Evolutionary conservation across 768 basidiomycete genomes (phyloP).

Genomic region (Phanerodontia chrysosporium): DNA sequence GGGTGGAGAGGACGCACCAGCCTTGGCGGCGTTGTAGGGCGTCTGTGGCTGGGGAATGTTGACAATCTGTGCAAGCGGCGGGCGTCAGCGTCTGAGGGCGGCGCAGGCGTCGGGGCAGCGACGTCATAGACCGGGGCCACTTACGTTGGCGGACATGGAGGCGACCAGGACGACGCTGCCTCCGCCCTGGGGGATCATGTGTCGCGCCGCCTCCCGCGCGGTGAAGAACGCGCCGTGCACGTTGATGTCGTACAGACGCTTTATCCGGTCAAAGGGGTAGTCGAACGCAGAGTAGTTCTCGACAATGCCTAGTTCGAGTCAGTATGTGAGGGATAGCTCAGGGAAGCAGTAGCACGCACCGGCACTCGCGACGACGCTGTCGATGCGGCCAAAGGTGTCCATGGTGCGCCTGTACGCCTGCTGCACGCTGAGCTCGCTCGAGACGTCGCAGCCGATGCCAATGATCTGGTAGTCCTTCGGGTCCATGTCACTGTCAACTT

Average conservation of each 20-base stretch:
- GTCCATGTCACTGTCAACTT: conserved; percentile 53
- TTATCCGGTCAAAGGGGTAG: conserved; percentile 83
- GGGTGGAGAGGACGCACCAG: conserved; percentile 43
- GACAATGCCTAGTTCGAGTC: conserved; percentile 55
- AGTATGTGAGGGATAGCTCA: conserved; percentile 59
- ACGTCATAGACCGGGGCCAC: conserved; percentile 20
- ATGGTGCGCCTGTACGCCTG: conserved; percentile 62
- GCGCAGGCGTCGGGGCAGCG: neutral
- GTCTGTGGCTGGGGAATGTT: conserved; percentile 92
- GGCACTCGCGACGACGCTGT: conserved; percentile 85
- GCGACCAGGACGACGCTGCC: conserved; percentile 85
- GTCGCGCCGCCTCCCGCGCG: conserved; percentile 90
- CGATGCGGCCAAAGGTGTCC: conserved; percentile 65
- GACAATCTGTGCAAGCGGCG: conserved; percentile 52
- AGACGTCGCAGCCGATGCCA: conserved; percentile 84
- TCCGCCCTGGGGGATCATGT: conserved; percentile 79
- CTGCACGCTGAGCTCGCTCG: conserved; percentile 76
- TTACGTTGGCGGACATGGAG: conserved; percentile 87
- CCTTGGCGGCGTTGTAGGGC: conserved; percentile 95
- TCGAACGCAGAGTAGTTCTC: conserved; percentile 88
- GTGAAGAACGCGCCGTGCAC: conserved; percentile 94
- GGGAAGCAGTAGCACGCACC: conserved; percentile 39
- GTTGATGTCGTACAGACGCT: conserved; percentile 86
- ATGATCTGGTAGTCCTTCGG: conserved; percentile 59
- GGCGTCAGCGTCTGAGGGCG: conserved; percentile 9